phyloP scores from a whole-genome alignment of 805 yeast species.

The Wickerhamiella brachini region DNA sequence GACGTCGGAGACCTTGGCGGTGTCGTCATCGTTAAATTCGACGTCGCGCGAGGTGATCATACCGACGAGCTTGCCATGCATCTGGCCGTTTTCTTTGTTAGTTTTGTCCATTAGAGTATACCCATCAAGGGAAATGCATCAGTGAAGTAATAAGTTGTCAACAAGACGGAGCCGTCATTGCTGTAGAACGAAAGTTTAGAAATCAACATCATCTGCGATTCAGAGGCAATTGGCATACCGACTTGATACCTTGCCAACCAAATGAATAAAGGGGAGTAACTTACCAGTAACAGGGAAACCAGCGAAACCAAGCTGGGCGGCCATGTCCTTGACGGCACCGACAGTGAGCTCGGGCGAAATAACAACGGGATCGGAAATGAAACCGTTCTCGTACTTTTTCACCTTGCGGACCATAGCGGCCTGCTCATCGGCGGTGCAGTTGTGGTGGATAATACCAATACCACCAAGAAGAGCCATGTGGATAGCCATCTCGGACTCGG shows the following conservation, averaged over 20 bases:
- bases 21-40: constrained; percentile 75
- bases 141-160: constrained; percentile 41
- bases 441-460: constrained; percentile 96
- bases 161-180: constrained; percentile 92
- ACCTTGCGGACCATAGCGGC: constrained; percentile 97
- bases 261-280: too few relatives aligned
- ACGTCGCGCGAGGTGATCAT: constrained; percentile 94
- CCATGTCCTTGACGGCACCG: constrained; percentile 62
- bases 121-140: constrained; percentile 15
- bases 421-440: constrained; percentile 92
- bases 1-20: constrained; percentile 50
- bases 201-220: constrained; percentile 31
- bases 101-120: constrained; percentile 14
- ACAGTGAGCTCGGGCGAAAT: constrained; percentile 65
- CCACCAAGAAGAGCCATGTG: constrained; percentile 98
- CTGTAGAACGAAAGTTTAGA: constrained; percentile 99
- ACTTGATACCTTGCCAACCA: too few relatives aligned
- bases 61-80: constrained; percentile 85
- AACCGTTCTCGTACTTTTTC: constrained; percentile 94
- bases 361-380: constrained; percentile 87
- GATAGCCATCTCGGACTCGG: constrained; percentile 95
- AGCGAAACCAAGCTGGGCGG: constrained; percentile 70
- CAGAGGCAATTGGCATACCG: constrained; percentile 25
- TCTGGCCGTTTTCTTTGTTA: constrained; percentile 58
- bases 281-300: constrained; percentile 99